These are phyloP conservation scores for Citrus medica DNA, from an alignment of 345 rosid genomes.

Conservation along the genomic window DNA sequence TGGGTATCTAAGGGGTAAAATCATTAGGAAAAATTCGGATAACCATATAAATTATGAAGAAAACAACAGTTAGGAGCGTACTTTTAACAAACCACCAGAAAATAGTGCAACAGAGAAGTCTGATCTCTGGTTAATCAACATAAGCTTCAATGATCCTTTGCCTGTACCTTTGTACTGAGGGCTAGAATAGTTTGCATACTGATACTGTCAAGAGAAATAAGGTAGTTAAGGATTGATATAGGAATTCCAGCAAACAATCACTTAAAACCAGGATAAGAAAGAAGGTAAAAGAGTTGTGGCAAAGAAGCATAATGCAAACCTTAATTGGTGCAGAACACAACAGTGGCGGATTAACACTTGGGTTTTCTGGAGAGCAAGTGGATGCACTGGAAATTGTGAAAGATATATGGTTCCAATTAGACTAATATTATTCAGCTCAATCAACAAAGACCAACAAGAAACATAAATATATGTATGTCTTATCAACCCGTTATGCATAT, in stretches of 20 bases:
- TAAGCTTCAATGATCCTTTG: slow-evolving; percentile 60
- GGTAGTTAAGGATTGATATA: neutral
- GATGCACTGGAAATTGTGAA: slow-evolving; percentile 44
- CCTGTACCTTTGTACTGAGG: slow-evolving; percentile 47
- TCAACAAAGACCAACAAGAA: neutral
- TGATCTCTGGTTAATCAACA: slow-evolving; percentile 70
- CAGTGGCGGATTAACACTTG: slow-evolving; percentile 40
- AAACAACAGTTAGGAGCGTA: slow-evolving; percentile 20
- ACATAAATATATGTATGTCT: neutral
- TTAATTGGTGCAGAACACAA: slow-evolving; percentile 68
- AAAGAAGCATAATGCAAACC: slow-evolving; percentile 31
- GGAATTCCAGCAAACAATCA: neutral
- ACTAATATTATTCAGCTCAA: neutral
- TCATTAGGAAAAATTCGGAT: neutral
- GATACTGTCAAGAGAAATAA: slow-evolving; percentile 39
- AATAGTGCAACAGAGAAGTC: slow-evolving; percentile 63
- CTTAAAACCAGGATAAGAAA: neutral
- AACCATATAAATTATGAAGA: neutral
- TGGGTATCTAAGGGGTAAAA: neutral
- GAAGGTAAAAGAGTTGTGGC: neutral
- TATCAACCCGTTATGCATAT: neutral
- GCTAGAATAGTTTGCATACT: slow-evolving; percentile 61
- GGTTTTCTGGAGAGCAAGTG: slow-evolving; percentile 43
- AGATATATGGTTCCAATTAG: neutral
- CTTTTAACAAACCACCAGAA: slow-evolving; percentile 58